Percentiles rank a stretch among this genome's conserved stretches.
phyloP scores from a whole-genome alignment of 2,329 filamentous ascomycete genomes.

The Claviceps humidiphila region DNA sequence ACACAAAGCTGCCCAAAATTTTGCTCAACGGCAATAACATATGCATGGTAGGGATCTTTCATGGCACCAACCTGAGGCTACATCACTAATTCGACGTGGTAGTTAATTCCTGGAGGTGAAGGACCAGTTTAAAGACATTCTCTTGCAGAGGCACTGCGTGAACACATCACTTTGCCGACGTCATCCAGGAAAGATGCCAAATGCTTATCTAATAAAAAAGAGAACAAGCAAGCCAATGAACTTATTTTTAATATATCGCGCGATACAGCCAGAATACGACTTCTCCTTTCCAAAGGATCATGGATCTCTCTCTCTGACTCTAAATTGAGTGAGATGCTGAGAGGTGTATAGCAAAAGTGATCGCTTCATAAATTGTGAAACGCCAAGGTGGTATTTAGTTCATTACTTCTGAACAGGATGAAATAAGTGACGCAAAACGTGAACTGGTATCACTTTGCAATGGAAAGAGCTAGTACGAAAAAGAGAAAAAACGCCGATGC shows the following conservation, averaged over 20 bases:
- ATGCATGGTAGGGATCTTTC: slow-evolving; percentile 69
- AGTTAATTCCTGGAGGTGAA: slow-evolving; percentile 71
- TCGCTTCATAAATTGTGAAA: background rate
- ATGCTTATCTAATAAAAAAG: background rate
- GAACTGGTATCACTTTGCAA: slow-evolving; percentile 6
- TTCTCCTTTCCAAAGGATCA: background rate
- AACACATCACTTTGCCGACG: background rate
- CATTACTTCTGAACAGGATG: background rate
- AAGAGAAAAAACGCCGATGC: slow-evolving; percentile 14
- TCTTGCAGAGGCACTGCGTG: too few relatives aligned
- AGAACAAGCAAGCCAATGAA: background rate
- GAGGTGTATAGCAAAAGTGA: background rate
- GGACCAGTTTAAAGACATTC: slow-evolving; percentile 33
- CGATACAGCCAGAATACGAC: background rate
- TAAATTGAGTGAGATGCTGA: background rate
- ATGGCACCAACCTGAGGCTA: background rate
- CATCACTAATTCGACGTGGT: background rate
- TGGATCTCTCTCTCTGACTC: background rate
- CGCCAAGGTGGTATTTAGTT: background rate
- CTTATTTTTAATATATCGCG: background rate
- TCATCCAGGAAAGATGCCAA: background rate
- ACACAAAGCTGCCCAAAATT: slow-evolving; percentile 86
- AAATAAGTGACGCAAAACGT: background rate
- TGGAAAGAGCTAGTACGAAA: too few relatives aligned
- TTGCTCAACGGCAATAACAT: slow-evolving; percentile 96